Percentiles rank a stretch among this genome's conserved stretches.
These are phyloP conservation scores for Talaromyces sp. DNA, from an alignment of 2,329 filamentous ascomycete genomes.

Conservation along the genomic window DNA sequence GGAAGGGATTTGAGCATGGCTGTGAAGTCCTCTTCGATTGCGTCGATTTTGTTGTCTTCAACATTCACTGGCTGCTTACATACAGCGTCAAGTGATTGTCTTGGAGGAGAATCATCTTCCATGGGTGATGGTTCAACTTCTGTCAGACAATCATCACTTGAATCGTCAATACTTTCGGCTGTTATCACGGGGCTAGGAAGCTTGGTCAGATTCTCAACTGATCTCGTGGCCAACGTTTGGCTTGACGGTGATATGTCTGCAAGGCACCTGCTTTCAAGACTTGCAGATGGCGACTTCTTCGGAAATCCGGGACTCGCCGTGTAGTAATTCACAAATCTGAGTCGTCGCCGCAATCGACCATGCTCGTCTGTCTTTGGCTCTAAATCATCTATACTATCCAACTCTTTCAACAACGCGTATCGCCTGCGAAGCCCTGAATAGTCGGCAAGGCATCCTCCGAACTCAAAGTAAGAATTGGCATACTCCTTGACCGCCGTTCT, in stretches of 20 bases:
- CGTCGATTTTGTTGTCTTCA: neutral
- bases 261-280: neutral
- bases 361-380: constrained; percentile 30
- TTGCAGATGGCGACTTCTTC: constrained; percentile 3
- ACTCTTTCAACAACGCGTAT: constrained; percentile 64
- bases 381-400: constrained; percentile 67
- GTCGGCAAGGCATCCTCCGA: constrained; percentile 75
- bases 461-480: constrained; percentile 76
- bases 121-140: constrained; percentile 14
- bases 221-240: neutral
- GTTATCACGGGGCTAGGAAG: constrained; percentile 5
- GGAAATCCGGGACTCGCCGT: constrained; percentile 69
- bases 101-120: constrained; percentile 7
- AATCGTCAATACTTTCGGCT: neutral
- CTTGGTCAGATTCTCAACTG: constrained; percentile 1
- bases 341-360: constrained; percentile 39
- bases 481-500: constrained; percentile 67
- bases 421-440: constrained; percentile 65
- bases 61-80: neutral
- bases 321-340: constrained; percentile 87
- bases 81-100: neutral
- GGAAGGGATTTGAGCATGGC: constrained; percentile 34
- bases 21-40: neutral
- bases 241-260: neutral
- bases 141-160: constrained; percentile 1